phyloP scores from a whole-genome alignment of 495 filamentous ascomycete species.

The Penicillium fimorum region DNA sequence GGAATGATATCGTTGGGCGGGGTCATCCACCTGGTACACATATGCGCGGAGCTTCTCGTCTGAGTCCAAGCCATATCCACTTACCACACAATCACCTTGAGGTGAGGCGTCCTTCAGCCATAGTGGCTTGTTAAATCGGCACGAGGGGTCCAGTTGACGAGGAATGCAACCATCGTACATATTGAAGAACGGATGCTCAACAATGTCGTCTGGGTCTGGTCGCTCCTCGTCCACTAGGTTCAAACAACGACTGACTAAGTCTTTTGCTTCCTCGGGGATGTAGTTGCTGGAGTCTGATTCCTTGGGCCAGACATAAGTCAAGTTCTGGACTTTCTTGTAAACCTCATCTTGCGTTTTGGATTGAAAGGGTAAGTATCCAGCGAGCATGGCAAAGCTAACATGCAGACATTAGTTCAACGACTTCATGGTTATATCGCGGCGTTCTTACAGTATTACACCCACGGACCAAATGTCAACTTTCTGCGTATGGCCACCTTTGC shows the following conservation, averaged over 20 bases:
- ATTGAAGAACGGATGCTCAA: conserved; percentile 79
- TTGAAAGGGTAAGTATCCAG: conserved; percentile 86
- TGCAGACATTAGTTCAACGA: conserved; percentile 17
- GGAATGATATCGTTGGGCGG: conserved; percentile 40
- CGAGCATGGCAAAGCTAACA: conserved; percentile 77
- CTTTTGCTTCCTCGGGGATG: conserved; percentile 66
- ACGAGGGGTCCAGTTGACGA: conserved; percentile 42
- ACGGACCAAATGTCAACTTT: conserved; percentile 97
- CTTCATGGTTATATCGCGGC: background rate
- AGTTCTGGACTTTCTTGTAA: conserved; percentile 68
- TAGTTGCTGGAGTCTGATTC: conserved; percentile 45
- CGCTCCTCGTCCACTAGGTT: conserved; percentile 69
- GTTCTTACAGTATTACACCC: conserved; percentile 84
- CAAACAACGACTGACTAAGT: conserved; percentile 71
- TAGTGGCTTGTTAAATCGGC: conserved; percentile 40
- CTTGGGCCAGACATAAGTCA: conserved; percentile 76
- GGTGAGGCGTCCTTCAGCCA: conserved; percentile 47
- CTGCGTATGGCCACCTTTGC: conserved; percentile 82
- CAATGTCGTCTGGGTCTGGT: conserved; percentile 76
- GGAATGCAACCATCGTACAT: conserved; percentile 57
- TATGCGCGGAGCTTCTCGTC: conserved; percentile 44
- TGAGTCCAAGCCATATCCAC: conserved; percentile 46
- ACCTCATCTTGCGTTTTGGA: conserved; percentile 84
- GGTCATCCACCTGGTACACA: conserved; percentile 42
- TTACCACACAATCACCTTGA: conserved; percentile 47